Base-by-base conservation (phyloP, 1,284 basidiomycete species). In the Schizophyllum commune region DNA sequence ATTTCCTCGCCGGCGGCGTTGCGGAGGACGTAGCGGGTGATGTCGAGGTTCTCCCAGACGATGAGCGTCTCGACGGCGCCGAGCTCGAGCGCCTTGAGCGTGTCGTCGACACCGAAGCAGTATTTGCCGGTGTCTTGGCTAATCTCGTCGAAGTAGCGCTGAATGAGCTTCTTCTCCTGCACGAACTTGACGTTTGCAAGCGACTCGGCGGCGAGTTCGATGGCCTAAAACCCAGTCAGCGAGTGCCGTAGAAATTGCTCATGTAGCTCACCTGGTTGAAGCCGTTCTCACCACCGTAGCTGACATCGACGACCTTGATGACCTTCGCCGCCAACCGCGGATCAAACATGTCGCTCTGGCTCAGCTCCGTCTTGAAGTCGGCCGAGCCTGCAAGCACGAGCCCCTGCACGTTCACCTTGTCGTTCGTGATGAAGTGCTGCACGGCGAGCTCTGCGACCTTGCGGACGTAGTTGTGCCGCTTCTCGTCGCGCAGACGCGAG, bases 141-240 rank as follows among this genome's bases (percentile, higher is more conserved):
- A 76, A 99, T 99, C 78, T 99, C 97, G 73, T 99, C 96, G 75
- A 99, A 98, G 82, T 98, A 99, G 73, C 86, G 94, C 73, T 98
- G 96, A 68, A 98, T 97, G 55, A 98, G 85, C 74, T 83, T 91
- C 83, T 99, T 99, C 82, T 99, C 96, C 76, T 99, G 96, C 17
- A 99, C 95, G 68, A 99, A 99, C 75, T 99, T 99, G 81, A 99
- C 97, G 74, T 98, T 98, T 55, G 92, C 88, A 27, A 99, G 85
- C 5, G 94, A 93, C 75, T 99, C 96, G 1, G 94, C 91, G 0
- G 96, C 92, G 57, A 99, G 85, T 74, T 99, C 96, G 68, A 99
- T 99, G 9, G 96, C 96, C 91, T 97, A 73, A 4, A 65, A 47
- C 15, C 51, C 58, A 20, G 56, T n/a, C n/a, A 52, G 33, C 20